Evolutionary conservation across 768 basidiomycete genomes (phyloP).

Genomic region (Kwoniella sp.): DNA sequence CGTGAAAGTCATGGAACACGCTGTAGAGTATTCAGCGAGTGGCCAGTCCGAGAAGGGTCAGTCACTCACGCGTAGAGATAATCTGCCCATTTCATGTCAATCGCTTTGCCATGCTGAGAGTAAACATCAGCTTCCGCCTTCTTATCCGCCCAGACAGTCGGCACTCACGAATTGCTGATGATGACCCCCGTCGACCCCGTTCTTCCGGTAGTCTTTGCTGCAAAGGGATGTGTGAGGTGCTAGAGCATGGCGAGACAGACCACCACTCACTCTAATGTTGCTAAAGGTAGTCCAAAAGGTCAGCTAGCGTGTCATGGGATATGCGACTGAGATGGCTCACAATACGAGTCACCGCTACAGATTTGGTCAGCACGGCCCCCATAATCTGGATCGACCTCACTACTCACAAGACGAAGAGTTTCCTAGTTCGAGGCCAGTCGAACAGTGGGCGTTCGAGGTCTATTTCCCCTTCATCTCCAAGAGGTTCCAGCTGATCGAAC

Average conservation of each 20-base stretch:
- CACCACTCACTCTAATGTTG: conserved; percentile 15
- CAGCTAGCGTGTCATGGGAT: too few species aligned
- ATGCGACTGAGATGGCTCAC: conserved; percentile 14
- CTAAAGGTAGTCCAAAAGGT: neutral
- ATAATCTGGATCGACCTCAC: neutral
- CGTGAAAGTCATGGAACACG: conserved; percentile 23
- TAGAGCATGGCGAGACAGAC: neutral
- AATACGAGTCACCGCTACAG: conserved; percentile 25
- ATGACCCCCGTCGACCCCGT: conserved; percentile 23
- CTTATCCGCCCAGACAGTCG: too few species aligned
- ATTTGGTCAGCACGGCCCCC: neutral
- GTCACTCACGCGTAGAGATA: conserved; percentile 21
- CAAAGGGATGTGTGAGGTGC: neutral
- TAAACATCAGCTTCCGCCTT: too few species aligned
- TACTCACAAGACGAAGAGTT: conserved; percentile 29
- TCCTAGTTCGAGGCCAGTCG: conserved; percentile 23
- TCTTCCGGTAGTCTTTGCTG: conserved; percentile 23
- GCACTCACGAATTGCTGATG: conserved; percentile 17
- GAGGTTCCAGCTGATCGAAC: conserved; percentile 1
- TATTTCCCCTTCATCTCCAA: neutral
- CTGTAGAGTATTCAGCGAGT: neutral
- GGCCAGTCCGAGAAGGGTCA: neutral
- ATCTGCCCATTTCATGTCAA: conserved; percentile 29
- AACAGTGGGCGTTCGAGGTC: conserved; percentile 3
- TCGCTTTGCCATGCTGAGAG: conserved; percentile 28